These are phyloP conservation scores for Candida coquimbonensis DNA, from an alignment of 805 yeast species.

Conservation along the genomic window DNA sequence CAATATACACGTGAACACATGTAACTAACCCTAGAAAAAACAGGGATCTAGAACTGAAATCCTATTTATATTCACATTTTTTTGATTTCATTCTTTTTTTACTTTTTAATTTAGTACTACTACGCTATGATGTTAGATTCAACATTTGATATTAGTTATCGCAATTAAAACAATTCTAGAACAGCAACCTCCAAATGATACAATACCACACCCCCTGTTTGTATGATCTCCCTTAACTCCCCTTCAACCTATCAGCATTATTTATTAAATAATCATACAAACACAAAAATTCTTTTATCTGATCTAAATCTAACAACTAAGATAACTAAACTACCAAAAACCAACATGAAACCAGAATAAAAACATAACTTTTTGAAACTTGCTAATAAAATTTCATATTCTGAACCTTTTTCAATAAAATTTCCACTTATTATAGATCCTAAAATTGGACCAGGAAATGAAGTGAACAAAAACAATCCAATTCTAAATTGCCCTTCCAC, in stretches of 20 bases:
- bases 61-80: too few species aligned
- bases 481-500: conserved; percentile 14
- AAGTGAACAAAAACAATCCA: conserved; percentile 12
- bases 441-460: conserved; percentile 19
- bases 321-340: conserved; percentile 6
- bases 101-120: too few species aligned
- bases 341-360: conserved; percentile 16
- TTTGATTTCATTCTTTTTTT: too few species aligned
- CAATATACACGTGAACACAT: too few species aligned
- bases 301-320: conserved; percentile 11
- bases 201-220: neutral
- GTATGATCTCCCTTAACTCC: neutral
- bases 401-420: conserved; percentile 12
- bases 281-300: conserved; percentile 9
- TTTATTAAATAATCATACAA: conserved; percentile 8
- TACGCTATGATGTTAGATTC: too few species aligned
- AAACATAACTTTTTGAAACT: conserved; percentile 12
- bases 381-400: conserved; percentile 4
- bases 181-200: too few species aligned
- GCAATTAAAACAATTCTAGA: too few species aligned
- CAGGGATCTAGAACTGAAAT: too few species aligned
- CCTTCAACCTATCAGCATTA: neutral
- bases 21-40: too few species aligned
- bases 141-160: too few species aligned
- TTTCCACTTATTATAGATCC: conserved; percentile 21